Evolutionary conservation across 2,329 filamentous ascomycete genomes (phyloP), one percentile per base, ranked within the genome.

Genomic region (Neurospora crassa): DNA sequence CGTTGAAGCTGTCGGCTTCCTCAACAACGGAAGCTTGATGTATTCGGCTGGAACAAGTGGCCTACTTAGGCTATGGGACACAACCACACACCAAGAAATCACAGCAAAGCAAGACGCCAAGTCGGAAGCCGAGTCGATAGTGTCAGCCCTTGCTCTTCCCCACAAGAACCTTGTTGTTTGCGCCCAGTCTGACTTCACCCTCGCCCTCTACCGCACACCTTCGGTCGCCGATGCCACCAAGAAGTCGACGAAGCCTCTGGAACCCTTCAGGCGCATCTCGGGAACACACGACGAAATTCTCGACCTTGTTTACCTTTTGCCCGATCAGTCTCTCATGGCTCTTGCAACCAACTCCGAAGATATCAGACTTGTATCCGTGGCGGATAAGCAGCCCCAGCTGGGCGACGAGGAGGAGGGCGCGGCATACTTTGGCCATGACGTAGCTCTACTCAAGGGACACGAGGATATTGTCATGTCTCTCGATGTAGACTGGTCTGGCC

Each of bases 281-380:
- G 96, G 96, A 70, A 97, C 96, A 7, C 94, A 98, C 80, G 96
- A 99, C 79, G 96, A 99, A 80, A 94, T 99, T 69, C 97, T 99
- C 75, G 96, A 99, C 78, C 83, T 99, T 42, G 92, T 91, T 40
- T 97, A 96, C 77, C 85, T 98, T 70, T 89, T 96, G 1, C 88
- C 90, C 0, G 91, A 97, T 76, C 89, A 88, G 71, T 95, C 93
- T 2, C 83, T 96, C 69, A 86, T 99, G 73, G 96, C 96, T 6
- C 84, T 99, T 37, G 96, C 95, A 7, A 98, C 95, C 2, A 99
- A 99, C 79, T 93, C 94, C 0, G 96, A 99, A 81, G 94, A 97
- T 73, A 88, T 99, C 70, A 89, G 95, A 67, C 87, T 99, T 71
- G 89, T 99, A 3, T 96, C 93, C 0, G 86, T 96, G 8, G 80